These are phyloP conservation scores for Jackrogersella minutella DNA, from an alignment of 495 filamentous ascomycete species.

Conservation along the genomic window DNA sequence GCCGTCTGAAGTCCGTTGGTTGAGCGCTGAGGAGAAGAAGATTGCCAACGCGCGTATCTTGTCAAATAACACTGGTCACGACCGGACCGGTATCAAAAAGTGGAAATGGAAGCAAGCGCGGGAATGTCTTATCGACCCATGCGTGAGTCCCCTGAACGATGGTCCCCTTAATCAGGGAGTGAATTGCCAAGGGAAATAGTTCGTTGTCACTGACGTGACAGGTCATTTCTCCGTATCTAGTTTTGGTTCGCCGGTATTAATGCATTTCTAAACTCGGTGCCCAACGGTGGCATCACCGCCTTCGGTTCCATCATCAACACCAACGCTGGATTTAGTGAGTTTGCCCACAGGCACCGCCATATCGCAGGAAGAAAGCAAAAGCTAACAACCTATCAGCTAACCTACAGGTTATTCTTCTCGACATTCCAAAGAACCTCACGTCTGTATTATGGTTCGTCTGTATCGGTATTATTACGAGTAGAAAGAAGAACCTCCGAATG, in stretches of 20 bases:
- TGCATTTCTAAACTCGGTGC: slow-evolving; percentile 58
- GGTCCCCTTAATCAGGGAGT: background rate
- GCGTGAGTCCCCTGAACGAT: slow-evolving; percentile 17
- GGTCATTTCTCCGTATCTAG: background rate
- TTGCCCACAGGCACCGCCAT: background rate
- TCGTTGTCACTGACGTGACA: slow-evolving; percentile 1
- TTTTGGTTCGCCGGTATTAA: slow-evolving; percentile 56
- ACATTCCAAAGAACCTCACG: slow-evolving; percentile 41
- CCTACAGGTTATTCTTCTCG: slow-evolving; percentile 43
- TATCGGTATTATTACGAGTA: slow-evolving; percentile 42
- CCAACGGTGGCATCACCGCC: slow-evolving; percentile 60
- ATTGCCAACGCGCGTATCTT: slow-evolving; percentile 48
- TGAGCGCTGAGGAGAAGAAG: slow-evolving; percentile 47
- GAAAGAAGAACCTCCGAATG: slow-evolving; percentile 44
- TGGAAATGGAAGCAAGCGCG: slow-evolving; percentile 49
- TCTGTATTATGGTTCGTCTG: slow-evolving; percentile 43
- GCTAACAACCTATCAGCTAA: slow-evolving; percentile 26
- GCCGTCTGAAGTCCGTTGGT: slow-evolving; percentile 48
- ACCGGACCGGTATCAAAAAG: slow-evolving; percentile 45
- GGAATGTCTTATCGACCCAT: slow-evolving; percentile 47
- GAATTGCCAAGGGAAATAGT: background rate
- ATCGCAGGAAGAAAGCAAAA: background rate
- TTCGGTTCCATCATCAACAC: slow-evolving; percentile 59
- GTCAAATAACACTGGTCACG: slow-evolving; percentile 45
- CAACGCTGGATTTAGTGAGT: slow-evolving; percentile 53